phyloP scores from a whole-genome alignment of 139 green algal species.

The Volvox reticuliferus region DNA sequence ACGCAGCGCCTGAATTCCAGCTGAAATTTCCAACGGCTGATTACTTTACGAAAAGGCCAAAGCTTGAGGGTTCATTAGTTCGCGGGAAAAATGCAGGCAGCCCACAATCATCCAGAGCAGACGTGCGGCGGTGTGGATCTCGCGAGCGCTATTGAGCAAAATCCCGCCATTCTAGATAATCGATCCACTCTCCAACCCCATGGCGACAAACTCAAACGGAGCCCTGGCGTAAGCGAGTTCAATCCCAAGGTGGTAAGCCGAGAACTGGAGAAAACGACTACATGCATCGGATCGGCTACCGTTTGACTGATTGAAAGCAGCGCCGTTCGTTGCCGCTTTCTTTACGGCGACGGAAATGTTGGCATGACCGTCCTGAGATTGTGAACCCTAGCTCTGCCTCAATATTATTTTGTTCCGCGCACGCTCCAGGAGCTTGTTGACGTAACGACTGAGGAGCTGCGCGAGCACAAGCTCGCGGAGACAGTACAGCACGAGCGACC shows the following conservation, averaged over 20 bases:
- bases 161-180: background rate
- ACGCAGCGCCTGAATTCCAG: too few species aligned
- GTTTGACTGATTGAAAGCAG: background rate
- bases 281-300: background rate
- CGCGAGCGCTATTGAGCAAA: background rate
- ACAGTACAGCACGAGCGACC: background rate
- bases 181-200: background rate
- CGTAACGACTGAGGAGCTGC: conserved; percentile 9
- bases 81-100: too few species aligned
- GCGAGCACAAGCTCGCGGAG: conserved; percentile 24
- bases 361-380: background rate
- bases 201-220: conserved; percentile 22
- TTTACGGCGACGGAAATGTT: background rate
- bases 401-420: background rate
- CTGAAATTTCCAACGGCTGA: too few species aligned
- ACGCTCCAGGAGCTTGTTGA: conserved; percentile 37
- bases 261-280: too few species aligned
- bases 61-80: too few species aligned
- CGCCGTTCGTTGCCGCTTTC: background rate
- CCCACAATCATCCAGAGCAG: background rate
- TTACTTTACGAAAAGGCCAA: too few species aligned
- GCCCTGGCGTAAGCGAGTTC: background rate
- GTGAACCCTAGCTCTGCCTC: background rate
- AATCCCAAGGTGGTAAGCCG: background rate
- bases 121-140: background rate